Evolutionary conservation across 2,329 filamentous ascomycete genomes (phyloP).

Genomic region (Keithomyces neogunnii): DNA sequence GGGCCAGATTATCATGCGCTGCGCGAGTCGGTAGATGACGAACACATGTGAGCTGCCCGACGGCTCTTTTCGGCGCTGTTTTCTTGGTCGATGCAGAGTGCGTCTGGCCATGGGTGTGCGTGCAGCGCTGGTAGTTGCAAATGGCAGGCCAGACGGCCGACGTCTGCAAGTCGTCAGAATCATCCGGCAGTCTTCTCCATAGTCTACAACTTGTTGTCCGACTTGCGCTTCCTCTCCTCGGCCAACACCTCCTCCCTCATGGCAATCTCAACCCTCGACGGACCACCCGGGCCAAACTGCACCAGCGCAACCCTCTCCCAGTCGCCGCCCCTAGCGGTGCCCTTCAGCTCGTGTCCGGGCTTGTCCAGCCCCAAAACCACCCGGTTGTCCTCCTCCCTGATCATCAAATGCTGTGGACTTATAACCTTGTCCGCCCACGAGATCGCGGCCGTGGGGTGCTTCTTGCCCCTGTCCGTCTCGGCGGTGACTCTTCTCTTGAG

Average conservation of each 20-base stretch:
- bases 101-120: constrained; percentile 11
- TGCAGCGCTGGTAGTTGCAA: too few relatives aligned
- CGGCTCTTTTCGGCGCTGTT: neutral
- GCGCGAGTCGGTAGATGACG: too few relatives aligned
- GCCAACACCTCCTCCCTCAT: constrained; percentile 38
- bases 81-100: constrained; percentile 13
- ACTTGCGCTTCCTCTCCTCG: constrained; percentile 31
- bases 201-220: neutral
- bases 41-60: too few relatives aligned
- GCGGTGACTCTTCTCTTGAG: constrained; percentile 35
- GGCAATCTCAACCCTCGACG: constrained; percentile 44
- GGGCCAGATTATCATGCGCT: too few relatives aligned
- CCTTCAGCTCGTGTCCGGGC: constrained; percentile 47
- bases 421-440: constrained; percentile 56
- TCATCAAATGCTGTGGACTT: constrained; percentile 40
- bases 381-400: constrained; percentile 35
- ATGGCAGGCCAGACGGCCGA: too few relatives aligned
- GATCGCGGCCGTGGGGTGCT: constrained; percentile 35
- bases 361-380: constrained; percentile 48
- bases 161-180: too few relatives aligned
- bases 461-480: constrained; percentile 27
- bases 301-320: constrained; percentile 51
- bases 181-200: too few relatives aligned
- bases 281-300: constrained; percentile 41
- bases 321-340: constrained; percentile 43